Evolutionary conservation across 2,329 filamentous ascomycete genomes (phyloP), one percentile per base, ranked within the genome.

Genomic region (Penicillium sp.): DNA sequence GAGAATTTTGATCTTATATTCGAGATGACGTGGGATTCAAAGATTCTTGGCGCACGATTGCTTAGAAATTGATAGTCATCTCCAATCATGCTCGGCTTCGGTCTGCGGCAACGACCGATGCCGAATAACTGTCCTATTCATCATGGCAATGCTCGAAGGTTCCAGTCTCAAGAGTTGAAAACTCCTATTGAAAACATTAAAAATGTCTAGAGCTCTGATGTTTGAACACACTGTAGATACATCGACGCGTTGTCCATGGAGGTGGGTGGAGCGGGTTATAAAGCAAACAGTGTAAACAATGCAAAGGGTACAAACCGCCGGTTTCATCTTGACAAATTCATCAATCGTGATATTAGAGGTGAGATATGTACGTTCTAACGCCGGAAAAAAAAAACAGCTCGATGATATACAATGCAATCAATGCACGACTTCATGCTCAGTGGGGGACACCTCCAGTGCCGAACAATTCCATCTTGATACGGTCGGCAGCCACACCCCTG

Each of bases 401-500:
- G 18, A 43, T n/a, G 11, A 48, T 27, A 27, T 27, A 27, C 24
- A 27, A 32, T 9, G 5, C 5, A 34, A 24, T 44, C 31, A 34
- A 14, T 24, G 29, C 13, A 42, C 32, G 38, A 14, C 22, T 31
- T 22, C 10, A 27, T n/a, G 14, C 40, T 45, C 44, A 61, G n/a
- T 57, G 40, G 14, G 64, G 59, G 4, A 72, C 61, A 50, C 71
- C 71, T 4, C 84, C 83, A 1, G 84, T 85, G n/a, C 79, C 81
- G 61, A 89, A 90, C 29, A 88, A 70, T 72, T 92, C 88, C 60
- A 89, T 78, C 64, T 85, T 81, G 50, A 89, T 79, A 60, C 83
- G 81, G 29, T 79, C 78, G n/a, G 72, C 70, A 1, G 76, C 71
- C 1, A 91, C 86, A 0, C 86, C 87, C 51, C 77, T 71, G 3